Evolutionary conservation across 2,329 filamentous ascomycete species (phyloP), one percentile per base, ranked within the genome.

Genomic region (Colletotrichum euphorbiae): DNA sequence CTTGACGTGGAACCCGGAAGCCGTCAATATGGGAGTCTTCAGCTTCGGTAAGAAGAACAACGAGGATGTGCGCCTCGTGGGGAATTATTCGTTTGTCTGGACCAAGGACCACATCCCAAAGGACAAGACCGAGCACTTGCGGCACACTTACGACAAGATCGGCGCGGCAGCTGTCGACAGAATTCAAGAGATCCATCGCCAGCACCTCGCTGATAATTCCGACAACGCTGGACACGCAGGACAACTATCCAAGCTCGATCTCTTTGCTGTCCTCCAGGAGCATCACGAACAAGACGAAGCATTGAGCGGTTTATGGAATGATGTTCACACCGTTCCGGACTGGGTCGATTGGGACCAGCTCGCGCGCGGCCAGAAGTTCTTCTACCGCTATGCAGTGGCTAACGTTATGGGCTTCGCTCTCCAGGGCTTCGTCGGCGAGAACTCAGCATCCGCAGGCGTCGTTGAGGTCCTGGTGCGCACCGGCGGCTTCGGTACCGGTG

Each of bases 291-390:
- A 80, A 13, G 82, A 90, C 71, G 77, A 81, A 3, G 82, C 83
- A 56, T 80, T 75, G 3, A 17, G 38, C n/a, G n/a, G 82, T 56
- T 77, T 91, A 6, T 91, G 89, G 89, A 75, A 77, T 2, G 80
- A 90, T 70, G 80, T 89, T 31, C 86, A 87, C 56, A 85, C 81
- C 0, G 80, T 91, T 3, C 89, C 90, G 0, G 80, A 83, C 0
- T 91, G 89, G 89, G 89, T 91, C 0, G 85, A 91, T 70, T 92
- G 90, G 90, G 83, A 81, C 1, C 89, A 91, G 72, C 87, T 91
- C 28, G 80, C 82, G 62, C 80, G 90, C 71, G 89, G 89, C 0
- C 90, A 91, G 72, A 84, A 89, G 15, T 76, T 79, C 68, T 78
- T 91, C 87, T 92, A 91, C 73, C 84, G 90, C 6, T 91, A 91